These are phyloP conservation scores for Cyberlindnera lachancei DNA, from an alignment of 805 yeast genomes.

Conservation along the genomic window DNA sequence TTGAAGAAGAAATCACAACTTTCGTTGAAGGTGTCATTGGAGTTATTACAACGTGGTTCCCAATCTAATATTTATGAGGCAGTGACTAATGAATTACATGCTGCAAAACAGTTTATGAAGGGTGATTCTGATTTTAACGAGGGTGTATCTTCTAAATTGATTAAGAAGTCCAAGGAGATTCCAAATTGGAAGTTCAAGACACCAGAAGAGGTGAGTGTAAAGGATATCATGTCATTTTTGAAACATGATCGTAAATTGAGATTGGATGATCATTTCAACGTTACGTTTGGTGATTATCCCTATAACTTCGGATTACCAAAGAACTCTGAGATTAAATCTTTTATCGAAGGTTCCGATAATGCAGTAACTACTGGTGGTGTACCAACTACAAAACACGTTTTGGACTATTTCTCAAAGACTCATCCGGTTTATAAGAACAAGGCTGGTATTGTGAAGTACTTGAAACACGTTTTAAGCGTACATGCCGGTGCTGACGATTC, in stretches of 20 bases:
- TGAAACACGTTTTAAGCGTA: constrained; percentile 45
- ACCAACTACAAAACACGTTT: constrained; percentile 59
- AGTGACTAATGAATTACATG: constrained; percentile 60
- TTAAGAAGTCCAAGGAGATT: constrained; percentile 48
- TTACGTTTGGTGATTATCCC: constrained; percentile 38
- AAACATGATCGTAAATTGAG: constrained; percentile 23
- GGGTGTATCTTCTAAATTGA: constrained; percentile 56
- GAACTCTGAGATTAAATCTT: constrained; percentile 54
- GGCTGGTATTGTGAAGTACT: constrained; percentile 54
- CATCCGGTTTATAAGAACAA: constrained; percentile 36
- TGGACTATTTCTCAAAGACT: constrained; percentile 52
- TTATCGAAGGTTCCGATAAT: constrained; percentile 63
- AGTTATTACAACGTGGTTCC: constrained; percentile 56
- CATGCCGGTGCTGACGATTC: constrained; percentile 9
- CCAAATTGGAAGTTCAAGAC: constrained; percentile 45
- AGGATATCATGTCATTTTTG: constrained; percentile 26
- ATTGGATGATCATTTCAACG: constrained; percentile 23
- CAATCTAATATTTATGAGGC: constrained; percentile 54
- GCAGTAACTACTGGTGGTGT: constrained; percentile 19
- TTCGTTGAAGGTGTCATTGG: constrained; percentile 68
- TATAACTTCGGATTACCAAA: constrained; percentile 72
- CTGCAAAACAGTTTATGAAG: constrained; percentile 70
- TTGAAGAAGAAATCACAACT: constrained; percentile 65
- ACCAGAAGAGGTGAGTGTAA: constrained; percentile 28
- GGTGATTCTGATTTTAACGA: constrained; percentile 61